Conservation (phyloP, 2,329 filamentous ascomycete genomes). For the Microcyclospora pomicola region DNA sequence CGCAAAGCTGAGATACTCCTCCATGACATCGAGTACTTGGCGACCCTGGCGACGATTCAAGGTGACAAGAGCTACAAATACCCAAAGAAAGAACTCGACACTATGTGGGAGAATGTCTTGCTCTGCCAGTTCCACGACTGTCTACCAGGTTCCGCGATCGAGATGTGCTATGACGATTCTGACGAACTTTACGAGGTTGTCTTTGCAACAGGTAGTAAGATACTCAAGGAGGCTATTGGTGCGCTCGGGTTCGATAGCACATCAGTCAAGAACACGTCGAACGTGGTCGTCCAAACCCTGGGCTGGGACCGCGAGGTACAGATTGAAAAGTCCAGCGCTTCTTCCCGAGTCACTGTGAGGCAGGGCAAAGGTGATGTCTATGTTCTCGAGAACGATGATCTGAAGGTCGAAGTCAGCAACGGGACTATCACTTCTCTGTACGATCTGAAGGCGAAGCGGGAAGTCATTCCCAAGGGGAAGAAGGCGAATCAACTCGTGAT, state of each 20-base stretch:
- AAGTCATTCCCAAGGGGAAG: slow-evolving; percentile 56
- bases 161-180: slow-evolving; percentile 97
- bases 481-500: slow-evolving; percentile 87
- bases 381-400: slow-evolving; percentile 63
- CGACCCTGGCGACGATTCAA: slow-evolving; percentile 69
- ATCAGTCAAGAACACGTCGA: slow-evolving; percentile 27
- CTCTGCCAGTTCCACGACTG: slow-evolving; percentile 98
- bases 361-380: slow-evolving; percentile 38
- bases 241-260: slow-evolving; percentile 49
- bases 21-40: slow-evolving; percentile 75
- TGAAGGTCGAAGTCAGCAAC: slow-evolving; percentile 56
- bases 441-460: slow-evolving; percentile 58
- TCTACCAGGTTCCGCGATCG: slow-evolving; percentile 83
- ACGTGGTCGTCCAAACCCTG: slow-evolving; percentile 67
- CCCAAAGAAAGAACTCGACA: slow-evolving; percentile 83
- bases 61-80: slow-evolving; percentile 59
- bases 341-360: slow-evolving; percentile 1
- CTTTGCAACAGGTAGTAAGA: slow-evolving; percentile 59
- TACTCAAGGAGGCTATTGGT: slow-evolving; percentile 56
- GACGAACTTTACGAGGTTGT: slow-evolving; percentile 75
- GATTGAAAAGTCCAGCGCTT: not conserved
- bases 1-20: slow-evolving; percentile 72
- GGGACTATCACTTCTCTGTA: slow-evolving; percentile 76
- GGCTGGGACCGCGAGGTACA: slow-evolving; percentile 55
- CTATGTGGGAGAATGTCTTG: slow-evolving; percentile 86